Percentiles rank a stretch among this genome's conserved stretches.
Evolutionary conservation across 208 protist genomes (phyloP).

Genomic region (Trypanosomatidae sp.): DNA sequence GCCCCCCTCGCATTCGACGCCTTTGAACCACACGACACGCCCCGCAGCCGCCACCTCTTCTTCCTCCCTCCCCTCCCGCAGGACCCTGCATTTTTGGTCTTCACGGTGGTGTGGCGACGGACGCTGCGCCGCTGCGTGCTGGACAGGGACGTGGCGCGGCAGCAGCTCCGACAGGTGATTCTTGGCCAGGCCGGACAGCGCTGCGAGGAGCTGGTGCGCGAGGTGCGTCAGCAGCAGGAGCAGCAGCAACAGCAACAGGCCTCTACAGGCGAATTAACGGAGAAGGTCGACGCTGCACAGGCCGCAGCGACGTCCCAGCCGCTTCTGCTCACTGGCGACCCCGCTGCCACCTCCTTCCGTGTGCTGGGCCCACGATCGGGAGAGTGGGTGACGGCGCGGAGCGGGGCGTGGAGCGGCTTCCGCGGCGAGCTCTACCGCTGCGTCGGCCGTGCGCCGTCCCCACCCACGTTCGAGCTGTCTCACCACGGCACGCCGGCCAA

Average conservation of each 20-base stretch:
- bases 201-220: slow-evolving; percentile 33
- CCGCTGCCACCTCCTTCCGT: slow-evolving; percentile 16
- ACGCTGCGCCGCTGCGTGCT: slow-evolving; percentile 34
- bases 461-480: neutral
- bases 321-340: slow-evolving; percentile 16
- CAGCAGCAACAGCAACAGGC: too few relatives aligned
- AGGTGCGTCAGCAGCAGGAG: too few relatives aligned
- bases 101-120: slow-evolving; percentile 48
- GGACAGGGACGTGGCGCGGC: slow-evolving; percentile 26
- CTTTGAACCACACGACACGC: slow-evolving; percentile 33
- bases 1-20: slow-evolving; percentile 31
- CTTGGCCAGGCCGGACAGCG: slow-evolving; percentile 25
- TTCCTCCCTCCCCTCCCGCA: slow-evolving; percentile 51
- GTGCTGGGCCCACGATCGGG: slow-evolving; percentile 21
- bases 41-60: slow-evolving; percentile 38
- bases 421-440: slow-evolving; percentile 27
- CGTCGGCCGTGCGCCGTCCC: slow-evolving; percentile 10
- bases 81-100: slow-evolving; percentile 40
- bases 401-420: slow-evolving; percentile 26
- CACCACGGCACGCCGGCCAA: too few relatives aligned
- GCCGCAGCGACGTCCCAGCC: neutral
- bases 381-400: slow-evolving; percentile 20
- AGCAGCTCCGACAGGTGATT: slow-evolving; percentile 34
- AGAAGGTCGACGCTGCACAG: slow-evolving; percentile 10
- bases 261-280: too few relatives aligned